Evolutionary conservation across 2,329 filamentous ascomycete species (phyloP), one percentile per base, ranked within the genome.

Genomic region (Domatiomyces globalis): DNA sequence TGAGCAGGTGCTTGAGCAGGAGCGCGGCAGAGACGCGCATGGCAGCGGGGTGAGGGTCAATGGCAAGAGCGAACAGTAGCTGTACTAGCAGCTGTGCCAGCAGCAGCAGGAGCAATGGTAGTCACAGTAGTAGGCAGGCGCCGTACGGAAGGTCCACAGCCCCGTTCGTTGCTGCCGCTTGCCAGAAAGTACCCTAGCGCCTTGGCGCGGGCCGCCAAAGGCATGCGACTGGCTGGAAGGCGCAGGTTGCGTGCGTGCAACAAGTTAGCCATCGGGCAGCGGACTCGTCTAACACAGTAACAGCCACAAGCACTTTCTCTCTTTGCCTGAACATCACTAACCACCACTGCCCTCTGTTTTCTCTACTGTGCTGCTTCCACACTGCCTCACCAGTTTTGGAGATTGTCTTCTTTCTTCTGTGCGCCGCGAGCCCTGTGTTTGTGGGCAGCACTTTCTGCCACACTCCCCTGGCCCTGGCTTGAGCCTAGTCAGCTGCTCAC

Each of bases 11-110:
- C 51, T 69, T 73, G 55, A 76, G 69, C 43, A 67, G 65, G 43
- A 72, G 67, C 39, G 70, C 65, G 2, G 71, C 65, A 1, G 75
- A 71, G 20, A 69, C 67, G 62, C 74, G 79, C 74, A 81, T 80
- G 52, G 50, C 55, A 51, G 50, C 45, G 42, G 46, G 27, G 29
- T 18, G 45, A 10, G 33, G 33, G 33, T 15, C 33, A 10, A 15
- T 10, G 12, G 33, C 33, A 10, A 39, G 33, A 15, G 9, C 29
- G 29, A 33, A 25, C 22, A 25, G 22, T 6, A 6, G 22, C 3
- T 4, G 22, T 25, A 25, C 3, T 6, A 25, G 22, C 22, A 25
- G 6, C 22, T 3, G n/a, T n/a, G 22, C 22, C 22, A 25, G 6
- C 33, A 5, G 33, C 33, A 15, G 15, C 8, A 15, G 10, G 8